These are phyloP conservation scores for Oropetium thomaeum DNA, from an alignment of 176 grass and related monocot genomes.

Conservation along the genomic window DNA sequence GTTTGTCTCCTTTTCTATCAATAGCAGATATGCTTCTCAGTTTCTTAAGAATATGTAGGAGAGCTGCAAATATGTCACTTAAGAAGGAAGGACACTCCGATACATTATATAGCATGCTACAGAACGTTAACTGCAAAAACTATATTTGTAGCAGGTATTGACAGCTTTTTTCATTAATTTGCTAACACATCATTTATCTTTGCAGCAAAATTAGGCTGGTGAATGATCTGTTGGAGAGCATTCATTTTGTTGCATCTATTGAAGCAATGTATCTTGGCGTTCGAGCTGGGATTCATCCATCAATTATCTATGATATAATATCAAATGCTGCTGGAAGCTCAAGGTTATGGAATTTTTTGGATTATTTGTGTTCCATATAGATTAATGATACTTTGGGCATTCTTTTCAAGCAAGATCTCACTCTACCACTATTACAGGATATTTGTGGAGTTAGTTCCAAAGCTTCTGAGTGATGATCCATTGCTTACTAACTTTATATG, in stretches of 20 bases:
- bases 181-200: neutral
- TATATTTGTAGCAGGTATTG: neutral
- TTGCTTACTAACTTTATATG: constrained; percentile 51
- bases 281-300: constrained; percentile 92
- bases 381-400: neutral
- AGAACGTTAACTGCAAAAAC: neutral
- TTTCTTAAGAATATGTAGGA: neutral
- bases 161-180: constrained; percentile 8
- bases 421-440: constrained; percentile 44
- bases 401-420: constrained; percentile 5
- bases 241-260: constrained; percentile 85
- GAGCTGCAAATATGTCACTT: neutral
- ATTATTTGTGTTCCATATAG: constrained; percentile 22
- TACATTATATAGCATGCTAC: neutral
- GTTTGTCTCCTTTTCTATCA: constrained; percentile 44
- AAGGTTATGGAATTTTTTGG: constrained; percentile 44
- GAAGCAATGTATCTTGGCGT: constrained; percentile 98
- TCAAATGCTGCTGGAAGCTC: constrained; percentile 97
- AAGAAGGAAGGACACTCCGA: neutral
- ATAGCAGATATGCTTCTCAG: neutral
- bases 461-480: constrained; percentile 64
- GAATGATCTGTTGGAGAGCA: constrained; percentile 80
- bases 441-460: constrained; percentile 84
- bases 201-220: constrained; percentile 83
- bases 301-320: constrained; percentile 95